phyloP scores from a whole-genome alignment of 768 basidiomycete genomes.

The Mycena epipterygia region DNA sequence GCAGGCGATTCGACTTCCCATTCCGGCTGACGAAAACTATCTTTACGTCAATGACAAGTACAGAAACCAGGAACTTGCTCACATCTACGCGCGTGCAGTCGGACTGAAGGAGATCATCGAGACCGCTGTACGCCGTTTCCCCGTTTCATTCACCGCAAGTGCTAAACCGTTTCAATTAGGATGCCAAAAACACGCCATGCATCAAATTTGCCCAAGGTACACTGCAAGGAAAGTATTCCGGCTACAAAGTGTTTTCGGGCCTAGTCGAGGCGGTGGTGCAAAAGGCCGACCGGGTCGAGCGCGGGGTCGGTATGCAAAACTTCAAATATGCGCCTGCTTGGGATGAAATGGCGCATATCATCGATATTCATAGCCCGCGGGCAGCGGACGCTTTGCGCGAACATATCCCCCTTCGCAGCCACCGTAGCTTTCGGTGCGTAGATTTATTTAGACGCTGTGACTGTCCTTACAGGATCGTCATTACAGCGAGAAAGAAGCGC shows the following conservation, averaged over 20 bases:
- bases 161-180: neutral
- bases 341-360: constrained; percentile 47
- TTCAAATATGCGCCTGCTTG: constrained; percentile 47
- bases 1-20: neutral
- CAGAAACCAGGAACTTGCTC: neutral
- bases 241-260: constrained; percentile 41
- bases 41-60: neutral
- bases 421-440: constrained; percentile 37
- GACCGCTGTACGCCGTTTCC: neutral
- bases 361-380: constrained; percentile 42
- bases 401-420: constrained; percentile 34
- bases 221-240: constrained; percentile 40
- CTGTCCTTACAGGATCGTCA: neutral
- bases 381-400: constrained; percentile 40
- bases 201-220: constrained; percentile 36
- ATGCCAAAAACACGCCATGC: neutral
- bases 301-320: constrained; percentile 49
- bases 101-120: constrained; percentile 2
- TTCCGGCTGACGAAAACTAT: neutral
- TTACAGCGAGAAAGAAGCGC: constrained; percentile 21
- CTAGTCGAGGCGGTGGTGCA: constrained; percentile 47
- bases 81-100: neutral
- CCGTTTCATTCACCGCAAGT: neutral
- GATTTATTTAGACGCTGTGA: neutral
- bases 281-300: constrained; percentile 39